These are phyloP conservation scores for Seiridium unicorne DNA, from an alignment of 2,329 filamentous ascomycete species.

Conservation along the genomic window DNA sequence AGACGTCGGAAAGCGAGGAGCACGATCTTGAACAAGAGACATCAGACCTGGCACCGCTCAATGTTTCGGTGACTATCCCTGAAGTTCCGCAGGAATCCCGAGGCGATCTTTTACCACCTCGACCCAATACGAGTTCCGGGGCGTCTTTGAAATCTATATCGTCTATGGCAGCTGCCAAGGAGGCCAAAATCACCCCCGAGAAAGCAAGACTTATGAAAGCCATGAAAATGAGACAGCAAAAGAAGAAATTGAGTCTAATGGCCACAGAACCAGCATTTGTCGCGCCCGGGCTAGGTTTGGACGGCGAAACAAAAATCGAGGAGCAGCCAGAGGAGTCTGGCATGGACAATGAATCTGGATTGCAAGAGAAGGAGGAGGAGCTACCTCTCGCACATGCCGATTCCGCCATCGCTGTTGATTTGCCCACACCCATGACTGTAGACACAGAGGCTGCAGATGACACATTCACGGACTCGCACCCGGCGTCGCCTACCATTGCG, in stretches of 20 bases:
- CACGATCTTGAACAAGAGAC: conserved; percentile 27
- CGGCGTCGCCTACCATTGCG: conserved; percentile 51
- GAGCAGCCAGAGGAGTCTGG: conserved; percentile 19
- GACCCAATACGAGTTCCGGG: conserved; percentile 45
- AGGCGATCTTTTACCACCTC: conserved; percentile 33
- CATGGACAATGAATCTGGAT: no score
- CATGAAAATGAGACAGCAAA: conserved; percentile 83
- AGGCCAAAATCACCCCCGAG: conserved; percentile 72
- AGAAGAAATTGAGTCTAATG: conserved; percentile 46
- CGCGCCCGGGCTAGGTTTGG: conserved; percentile 23
- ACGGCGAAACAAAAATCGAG: conserved; percentile 17
- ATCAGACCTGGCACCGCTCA: conserved; percentile 34
- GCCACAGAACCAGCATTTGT: conserved; percentile 21
- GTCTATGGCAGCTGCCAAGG: conserved; percentile 37
- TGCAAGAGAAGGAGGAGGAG: conserved; percentile 13
- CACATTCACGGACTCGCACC: conserved; percentile 55
- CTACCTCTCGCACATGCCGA: conserved; percentile 47
- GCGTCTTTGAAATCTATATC: conserved; percentile 40
- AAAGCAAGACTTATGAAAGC: conserved; percentile 94
- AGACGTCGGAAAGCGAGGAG: conserved; percentile 24
- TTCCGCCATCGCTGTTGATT: conserved; percentile 54
- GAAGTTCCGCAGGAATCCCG: conserved; percentile 23
- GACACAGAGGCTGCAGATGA: conserved; percentile 44
- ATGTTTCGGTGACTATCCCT: conserved; percentile 34
- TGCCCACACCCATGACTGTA: conserved; percentile 30